Evolutionary conservation across 139 green algal genomes (phyloP).

Genomic region (Trebouxia sp.): DNA sequence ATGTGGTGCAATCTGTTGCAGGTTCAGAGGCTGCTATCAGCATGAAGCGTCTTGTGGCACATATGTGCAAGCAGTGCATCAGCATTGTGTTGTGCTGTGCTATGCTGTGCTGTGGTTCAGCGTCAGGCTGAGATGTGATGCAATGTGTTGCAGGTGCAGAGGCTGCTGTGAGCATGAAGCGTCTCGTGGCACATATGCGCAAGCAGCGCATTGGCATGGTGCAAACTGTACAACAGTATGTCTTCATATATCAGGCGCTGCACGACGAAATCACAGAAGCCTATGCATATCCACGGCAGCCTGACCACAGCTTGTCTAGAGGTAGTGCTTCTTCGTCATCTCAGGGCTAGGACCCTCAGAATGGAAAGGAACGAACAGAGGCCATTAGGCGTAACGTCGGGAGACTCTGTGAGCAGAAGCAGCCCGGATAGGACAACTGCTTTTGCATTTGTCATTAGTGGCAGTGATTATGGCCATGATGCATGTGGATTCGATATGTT

Average conservation of each 20-base stretch:
- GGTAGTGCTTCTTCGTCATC: neutral
- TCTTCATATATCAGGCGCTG: constrained; percentile 74
- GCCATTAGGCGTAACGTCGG: too few species aligned
- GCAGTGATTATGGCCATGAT: too few species aligned
- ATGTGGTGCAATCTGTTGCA: neutral
- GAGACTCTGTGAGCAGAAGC: too few species aligned
- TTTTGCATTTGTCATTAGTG: too few species aligned
- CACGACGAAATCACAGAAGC: constrained; percentile 13
- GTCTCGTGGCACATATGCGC: constrained; percentile 67
- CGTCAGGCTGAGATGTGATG: too few species aligned
- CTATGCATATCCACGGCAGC: neutral
- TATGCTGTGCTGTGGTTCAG: too few species aligned
- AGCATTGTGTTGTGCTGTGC: too few species aligned
- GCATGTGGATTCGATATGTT: too few species aligned
- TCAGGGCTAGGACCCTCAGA: neutral
- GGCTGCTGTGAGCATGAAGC: constrained; percentile 63
- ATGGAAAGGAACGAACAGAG: too few species aligned
- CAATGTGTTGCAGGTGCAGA: constrained; percentile 23
- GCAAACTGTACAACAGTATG: constrained; percentile 85
- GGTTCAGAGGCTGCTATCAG: constrained; percentile 55
- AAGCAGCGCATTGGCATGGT: constrained; percentile 86
- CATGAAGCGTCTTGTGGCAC: constrained; percentile 62
- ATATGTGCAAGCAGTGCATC: constrained; percentile 71
- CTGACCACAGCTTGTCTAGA: neutral
- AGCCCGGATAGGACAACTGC: too few species aligned